Evolutionary conservation across 345 rosid genomes (phyloP).

Genomic region (Gynandropsis gynandra): DNA sequence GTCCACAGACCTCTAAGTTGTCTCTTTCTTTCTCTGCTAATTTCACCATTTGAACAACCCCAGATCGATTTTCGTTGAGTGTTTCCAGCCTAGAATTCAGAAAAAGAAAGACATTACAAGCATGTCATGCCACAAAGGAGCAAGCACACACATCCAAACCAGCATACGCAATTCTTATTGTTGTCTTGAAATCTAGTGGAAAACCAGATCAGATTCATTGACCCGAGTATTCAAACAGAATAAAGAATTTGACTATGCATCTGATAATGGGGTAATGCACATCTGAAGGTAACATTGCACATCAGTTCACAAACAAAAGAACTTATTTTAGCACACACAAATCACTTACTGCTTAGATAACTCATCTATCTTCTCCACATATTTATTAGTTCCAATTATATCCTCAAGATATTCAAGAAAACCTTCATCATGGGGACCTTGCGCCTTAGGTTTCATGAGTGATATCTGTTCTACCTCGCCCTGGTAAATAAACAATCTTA

Average conservation of each 20-base stretch:
- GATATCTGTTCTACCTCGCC: slow-evolving; percentile 99
- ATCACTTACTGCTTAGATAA: slow-evolving; percentile 66
- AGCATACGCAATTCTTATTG: slow-evolving; percentile 5
- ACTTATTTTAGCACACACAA: slow-evolving; percentile 5
- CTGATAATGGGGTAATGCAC: not conserved
- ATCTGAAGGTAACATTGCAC: slow-evolving; percentile 9
- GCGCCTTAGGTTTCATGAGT: slow-evolving; percentile 94
- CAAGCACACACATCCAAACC: slow-evolving; percentile 9
- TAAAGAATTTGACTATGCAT: slow-evolving; percentile 5
- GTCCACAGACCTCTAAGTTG: slow-evolving; percentile 71
- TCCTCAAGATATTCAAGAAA: slow-evolving; percentile 95
- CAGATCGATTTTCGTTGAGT: slow-evolving; percentile 80
- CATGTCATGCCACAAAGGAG: slow-evolving; percentile 10
- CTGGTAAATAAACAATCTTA: slow-evolving; percentile 32
- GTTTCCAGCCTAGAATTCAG: slow-evolving; percentile 57
- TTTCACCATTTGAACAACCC: slow-evolving; percentile 98
- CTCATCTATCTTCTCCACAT: slow-evolving; percentile 86
- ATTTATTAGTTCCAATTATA: slow-evolving; percentile 90
- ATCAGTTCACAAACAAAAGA: slow-evolving; percentile 1
- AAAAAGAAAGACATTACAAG: slow-evolving; percentile 16
- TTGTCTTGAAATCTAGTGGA: too few species aligned
- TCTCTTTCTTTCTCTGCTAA: slow-evolving; percentile 96
- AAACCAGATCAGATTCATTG: not conserved
- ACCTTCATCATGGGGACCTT: slow-evolving; percentile 98
- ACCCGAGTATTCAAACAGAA: slow-evolving; percentile 9